Conservation (phyloP, 805 yeast species). For the Teunomyces stri region DNA sequence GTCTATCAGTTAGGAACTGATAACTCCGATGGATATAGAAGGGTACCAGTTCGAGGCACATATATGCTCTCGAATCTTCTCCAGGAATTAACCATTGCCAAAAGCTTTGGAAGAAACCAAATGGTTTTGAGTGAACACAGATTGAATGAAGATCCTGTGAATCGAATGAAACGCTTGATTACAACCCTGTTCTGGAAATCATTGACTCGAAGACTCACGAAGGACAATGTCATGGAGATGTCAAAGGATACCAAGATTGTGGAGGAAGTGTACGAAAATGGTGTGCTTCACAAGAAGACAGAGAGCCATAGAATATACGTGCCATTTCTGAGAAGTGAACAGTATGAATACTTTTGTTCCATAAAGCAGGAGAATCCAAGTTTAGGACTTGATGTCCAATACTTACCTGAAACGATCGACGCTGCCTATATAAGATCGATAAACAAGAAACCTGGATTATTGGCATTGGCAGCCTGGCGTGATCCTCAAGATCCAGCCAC, state of each 20-base stretch:
- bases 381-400: slow-evolving; percentile 65
- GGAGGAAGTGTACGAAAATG: slow-evolving; percentile 40
- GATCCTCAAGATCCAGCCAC: slow-evolving; percentile 53
- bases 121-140: slow-evolving; percentile 80
- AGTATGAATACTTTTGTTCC: slow-evolving; percentile 61
- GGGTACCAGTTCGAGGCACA: slow-evolving; percentile 77
- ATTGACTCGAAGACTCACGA: slow-evolving; percentile 69
- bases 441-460: slow-evolving; percentile 79
- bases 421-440: slow-evolving; percentile 75
- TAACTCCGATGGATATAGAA: slow-evolving; percentile 77
- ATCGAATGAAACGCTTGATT: slow-evolving; percentile 69
- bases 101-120: slow-evolving; percentile 72
- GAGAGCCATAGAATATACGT: slow-evolving; percentile 75
- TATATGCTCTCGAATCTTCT: slow-evolving; percentile 83
- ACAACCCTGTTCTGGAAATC: slow-evolving; percentile 76
- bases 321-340: slow-evolving; percentile 68
- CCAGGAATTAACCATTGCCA: slow-evolving; percentile 87
- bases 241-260: slow-evolving; percentile 76
- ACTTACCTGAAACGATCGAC: slow-evolving; percentile 71
- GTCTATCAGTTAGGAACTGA: slow-evolving; percentile 79
- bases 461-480: slow-evolving; percentile 71
- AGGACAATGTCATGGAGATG: slow-evolving; percentile 60
- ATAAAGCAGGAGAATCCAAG: slow-evolving; percentile 57
- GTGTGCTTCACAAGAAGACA: slow-evolving; percentile 34
- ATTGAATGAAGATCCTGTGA: slow-evolving; percentile 84